Percentiles rank a stretch among this genome's conserved stretches.
phyloP scores from a whole-genome alignment of 495 filamentous ascomycete species.

The Aspergillus cristatus region DNA sequence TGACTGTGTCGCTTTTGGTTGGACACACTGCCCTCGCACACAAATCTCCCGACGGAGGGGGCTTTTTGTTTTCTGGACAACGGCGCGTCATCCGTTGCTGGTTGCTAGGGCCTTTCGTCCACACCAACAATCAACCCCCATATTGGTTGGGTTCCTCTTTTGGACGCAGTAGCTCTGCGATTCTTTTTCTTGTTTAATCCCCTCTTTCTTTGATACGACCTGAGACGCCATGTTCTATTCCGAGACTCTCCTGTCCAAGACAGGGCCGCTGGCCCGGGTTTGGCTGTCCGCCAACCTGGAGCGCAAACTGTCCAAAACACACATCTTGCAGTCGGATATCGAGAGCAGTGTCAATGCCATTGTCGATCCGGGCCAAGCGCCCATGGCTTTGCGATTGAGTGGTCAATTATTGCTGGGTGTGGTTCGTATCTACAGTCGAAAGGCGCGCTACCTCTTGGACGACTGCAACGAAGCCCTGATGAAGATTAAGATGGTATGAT shows the following conservation, averaged over 20 bases:
- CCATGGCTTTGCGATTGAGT: slow-evolving; percentile 88
- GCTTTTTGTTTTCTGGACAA: slow-evolving; percentile 28
- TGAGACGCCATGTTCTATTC: slow-evolving; percentile 85
- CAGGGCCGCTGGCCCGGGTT: slow-evolving; percentile 91
- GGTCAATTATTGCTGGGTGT: slow-evolving; percentile 92
- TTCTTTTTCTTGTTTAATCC: slow-evolving; percentile 5
- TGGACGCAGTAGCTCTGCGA: slow-evolving; percentile 5
- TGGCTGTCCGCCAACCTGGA: slow-evolving; percentile 97
- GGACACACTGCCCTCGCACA: background rate
- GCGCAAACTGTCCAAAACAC: slow-evolving; percentile 91
- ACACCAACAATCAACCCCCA: slow-evolving; percentile 19
- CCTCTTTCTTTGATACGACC: slow-evolving; percentile 1
- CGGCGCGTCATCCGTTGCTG: slow-evolving; percentile 27
- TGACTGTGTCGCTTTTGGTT: background rate
- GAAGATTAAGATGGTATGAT: slow-evolving; percentile 98
- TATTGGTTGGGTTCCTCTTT: slow-evolving; percentile 28
- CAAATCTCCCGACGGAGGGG: background rate
- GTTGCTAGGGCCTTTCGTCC: slow-evolving; percentile 18
- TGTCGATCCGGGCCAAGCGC: slow-evolving; percentile 85
- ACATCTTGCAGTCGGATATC: slow-evolving; percentile 86
- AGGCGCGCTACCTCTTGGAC: slow-evolving; percentile 89
- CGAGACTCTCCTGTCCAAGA: slow-evolving; percentile 90
- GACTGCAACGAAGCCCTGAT: slow-evolving; percentile 95
- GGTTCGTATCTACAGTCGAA: slow-evolving; percentile 92
- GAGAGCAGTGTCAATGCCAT: slow-evolving; percentile 90